phyloP scores from a whole-genome alignment of 257 asterid species.

The Mentha longifolia region DNA sequence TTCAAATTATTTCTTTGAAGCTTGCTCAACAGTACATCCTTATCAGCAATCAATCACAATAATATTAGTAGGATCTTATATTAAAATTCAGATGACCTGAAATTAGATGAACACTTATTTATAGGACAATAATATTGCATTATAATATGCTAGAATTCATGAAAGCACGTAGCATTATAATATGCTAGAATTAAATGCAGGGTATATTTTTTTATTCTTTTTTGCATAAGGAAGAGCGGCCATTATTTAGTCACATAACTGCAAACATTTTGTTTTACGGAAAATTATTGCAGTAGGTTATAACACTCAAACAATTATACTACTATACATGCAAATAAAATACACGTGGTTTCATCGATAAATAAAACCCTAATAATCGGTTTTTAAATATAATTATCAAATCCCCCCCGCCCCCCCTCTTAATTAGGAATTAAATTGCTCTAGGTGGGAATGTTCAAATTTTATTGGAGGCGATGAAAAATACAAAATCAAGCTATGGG shows the following conservation, averaged over 20 bases:
- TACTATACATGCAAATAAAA: background rate
- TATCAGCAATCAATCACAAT: background rate
- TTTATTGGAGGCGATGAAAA: background rate
- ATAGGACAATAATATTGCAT: background rate
- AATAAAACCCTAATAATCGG: too few relatives aligned
- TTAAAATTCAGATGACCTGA: background rate
- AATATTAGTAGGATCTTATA: background rate
- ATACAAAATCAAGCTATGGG: background rate
- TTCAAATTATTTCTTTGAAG: background rate
- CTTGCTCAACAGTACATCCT: background rate
- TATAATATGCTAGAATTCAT: too few relatives aligned
- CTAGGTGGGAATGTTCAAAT: background rate
- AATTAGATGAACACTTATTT: background rate
- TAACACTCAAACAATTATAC: too few relatives aligned
- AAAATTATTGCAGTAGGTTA: background rate
- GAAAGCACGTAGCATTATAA: too few relatives aligned
- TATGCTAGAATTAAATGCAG: background rate
- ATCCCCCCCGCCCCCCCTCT: too few relatives aligned
- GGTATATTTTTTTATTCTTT: background rate
- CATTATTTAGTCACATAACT: background rate
- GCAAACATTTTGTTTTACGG: background rate
- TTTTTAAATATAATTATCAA: too few relatives aligned
- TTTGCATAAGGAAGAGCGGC: background rate
- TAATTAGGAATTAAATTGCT: background rate
- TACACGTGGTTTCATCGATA: background rate